Evolutionary conservation across 2,329 filamentous ascomycete species (phyloP).

Genomic region (Penicillium corylophilum): DNA sequence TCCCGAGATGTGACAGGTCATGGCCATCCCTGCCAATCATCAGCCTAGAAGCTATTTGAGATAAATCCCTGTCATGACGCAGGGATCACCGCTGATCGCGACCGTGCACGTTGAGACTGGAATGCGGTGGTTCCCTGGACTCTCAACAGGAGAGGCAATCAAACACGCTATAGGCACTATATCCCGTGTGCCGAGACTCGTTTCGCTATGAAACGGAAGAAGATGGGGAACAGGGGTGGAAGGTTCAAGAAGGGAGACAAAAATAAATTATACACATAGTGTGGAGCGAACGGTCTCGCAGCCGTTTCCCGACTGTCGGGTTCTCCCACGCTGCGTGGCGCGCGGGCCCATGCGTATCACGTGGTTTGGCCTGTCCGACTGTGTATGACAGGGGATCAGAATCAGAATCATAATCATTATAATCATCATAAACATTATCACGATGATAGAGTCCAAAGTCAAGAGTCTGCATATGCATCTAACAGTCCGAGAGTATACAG

Average conservation of each 20-base stretch:
- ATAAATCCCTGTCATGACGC: conserved; percentile 31
- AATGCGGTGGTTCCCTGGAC: conserved; percentile 1
- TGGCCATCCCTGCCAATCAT: conserved; percentile 26
- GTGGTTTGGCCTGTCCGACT: conserved; percentile 8
- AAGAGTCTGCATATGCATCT: not conserved
- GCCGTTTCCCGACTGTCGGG: conserved; percentile 39
- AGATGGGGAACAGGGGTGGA: not conserved
- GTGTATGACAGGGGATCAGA: no score
- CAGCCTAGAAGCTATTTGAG: conserved; percentile 34
- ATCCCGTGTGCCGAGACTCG: not conserved
- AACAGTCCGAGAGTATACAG: not conserved
- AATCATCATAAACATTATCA: no score
- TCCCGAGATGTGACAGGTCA: conserved; percentile 28
- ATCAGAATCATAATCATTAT: no score
- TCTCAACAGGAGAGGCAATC: not conserved
- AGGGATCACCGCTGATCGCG: conserved; percentile 29
- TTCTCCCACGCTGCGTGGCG: conserved; percentile 27
- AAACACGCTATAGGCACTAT: not conserved
- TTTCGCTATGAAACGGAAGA: not conserved
- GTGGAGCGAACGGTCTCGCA: conserved; percentile 39
- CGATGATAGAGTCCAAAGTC: no score
- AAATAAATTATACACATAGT: conserved; percentile 3
- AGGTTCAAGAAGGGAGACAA: not conserved
- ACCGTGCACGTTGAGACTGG: conserved; percentile 20
- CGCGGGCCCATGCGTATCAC: conserved; percentile 22